A percentile compares a stretch with the other conserved stretches of the same genome.
Conservation (phyloP, 306 rosid species). For the Phaseolus lunatus region DNA sequence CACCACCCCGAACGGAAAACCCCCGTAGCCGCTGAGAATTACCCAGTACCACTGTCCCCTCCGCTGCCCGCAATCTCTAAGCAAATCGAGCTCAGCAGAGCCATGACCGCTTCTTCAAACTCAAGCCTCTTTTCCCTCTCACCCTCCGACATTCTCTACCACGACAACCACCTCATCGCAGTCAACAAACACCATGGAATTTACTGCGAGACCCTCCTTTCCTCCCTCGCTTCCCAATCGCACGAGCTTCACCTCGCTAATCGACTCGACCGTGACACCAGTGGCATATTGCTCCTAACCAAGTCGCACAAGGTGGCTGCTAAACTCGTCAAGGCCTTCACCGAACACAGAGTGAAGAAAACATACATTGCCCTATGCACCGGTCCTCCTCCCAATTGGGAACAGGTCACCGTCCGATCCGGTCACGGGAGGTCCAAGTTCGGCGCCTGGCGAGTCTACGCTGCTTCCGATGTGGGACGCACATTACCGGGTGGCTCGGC, state of each 20-base stretch:
- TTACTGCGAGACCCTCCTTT: constrained; percentile 78
- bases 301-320: constrained; percentile 87
- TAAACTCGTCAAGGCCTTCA: constrained; percentile 80
- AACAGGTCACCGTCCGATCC: constrained; percentile 64
- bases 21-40: constrained; percentile 41
- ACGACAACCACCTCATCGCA: constrained; percentile 74
- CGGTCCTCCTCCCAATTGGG: constrained; percentile 71
- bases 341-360: constrained; percentile 73
- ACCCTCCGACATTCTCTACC: constrained; percentile 55
- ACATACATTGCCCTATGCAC: constrained; percentile 77
- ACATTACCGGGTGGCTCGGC: constrained; percentile 81
- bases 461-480: constrained; percentile 77
- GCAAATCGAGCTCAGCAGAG: constrained; percentile 71
- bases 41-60: constrained; percentile 82
- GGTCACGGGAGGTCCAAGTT: constrained; percentile 95
- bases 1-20: constrained; percentile 11
- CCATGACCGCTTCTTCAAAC: constrained; percentile 73
- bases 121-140: constrained; percentile 64
- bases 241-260: constrained; percentile 87
- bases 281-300: constrained; percentile 78
- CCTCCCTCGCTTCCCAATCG: constrained; percentile 51
- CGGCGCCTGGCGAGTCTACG: constrained; percentile 88
- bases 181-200: constrained; percentile 85
- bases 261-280: constrained; percentile 90
- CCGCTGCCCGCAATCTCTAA: constrained; percentile 75